Base-by-base conservation (phyloP, 805 yeast genomes). In the Debaryomyces tyrocola region DNA sequence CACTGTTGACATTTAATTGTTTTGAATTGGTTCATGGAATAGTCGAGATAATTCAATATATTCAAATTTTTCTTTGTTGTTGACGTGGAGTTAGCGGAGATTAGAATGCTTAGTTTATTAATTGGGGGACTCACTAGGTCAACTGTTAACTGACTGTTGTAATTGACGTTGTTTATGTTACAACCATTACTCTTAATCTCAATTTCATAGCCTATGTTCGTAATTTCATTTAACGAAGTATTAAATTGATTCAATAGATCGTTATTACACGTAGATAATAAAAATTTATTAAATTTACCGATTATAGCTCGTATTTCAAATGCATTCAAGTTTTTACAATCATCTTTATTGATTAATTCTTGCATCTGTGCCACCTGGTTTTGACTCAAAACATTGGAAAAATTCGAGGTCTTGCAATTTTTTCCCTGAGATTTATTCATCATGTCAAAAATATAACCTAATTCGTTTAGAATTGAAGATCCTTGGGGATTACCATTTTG, bases 381-480 rank as follows among this genome's bases (percentile, higher is more conserved):
- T n/a, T 65, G 56, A 45, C 58, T 65, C 44, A 73, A 52, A 4
- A 64, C 60, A 40, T 68, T 67, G 2, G 73, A 85, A 58, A 92
- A 90, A 60, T 94, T 94, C 1, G 90, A 74, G 0, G 96, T 85
- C 34, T 88, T 80, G 56, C 92, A 90, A 54, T 87, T 88, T 33
- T 79, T 78, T 0, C 96, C 94, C 11, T 77, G 67, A 0, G 96
- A 90, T 61, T 88, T 87, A 36, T 77, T 77, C 67, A 92, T 77
- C 99, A 94, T 92, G 59, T 95, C 98, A 66, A 82, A 89, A 11
- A 95, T 69, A 52, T 90, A 89, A 0, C 97, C 99, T 39, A 91
- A 68, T 60, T 94, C 97, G 41, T 87, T 83, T 21, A 90, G 65
- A 3, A 91, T 62, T 2, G 87, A 82, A 1, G 76, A 67, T 0